A percentile compares a stretch with the other conserved stretches of the same genome.
Evolutionary conservation across 306 rosid genomes (phyloP).

Genomic region (Casuarina cunninghamiana): DNA sequence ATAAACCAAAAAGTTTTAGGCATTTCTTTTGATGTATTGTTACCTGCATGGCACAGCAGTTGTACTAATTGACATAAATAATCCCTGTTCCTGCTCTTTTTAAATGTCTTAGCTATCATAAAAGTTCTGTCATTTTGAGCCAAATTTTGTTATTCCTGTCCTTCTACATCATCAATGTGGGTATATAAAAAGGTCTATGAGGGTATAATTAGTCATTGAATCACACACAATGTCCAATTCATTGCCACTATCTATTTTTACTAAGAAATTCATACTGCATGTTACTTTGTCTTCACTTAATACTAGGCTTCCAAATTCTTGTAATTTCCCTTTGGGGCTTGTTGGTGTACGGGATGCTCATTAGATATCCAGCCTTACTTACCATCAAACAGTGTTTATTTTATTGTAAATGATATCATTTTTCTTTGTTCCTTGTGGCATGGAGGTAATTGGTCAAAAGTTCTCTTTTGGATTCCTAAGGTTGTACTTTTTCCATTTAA

Average conservation of each 20-base stretch:
- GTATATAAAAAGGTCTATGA: constrained; percentile 1
- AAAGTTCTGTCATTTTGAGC: background rate
- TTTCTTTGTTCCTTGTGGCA: background rate
- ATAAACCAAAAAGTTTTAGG: background rate
- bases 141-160: background rate
- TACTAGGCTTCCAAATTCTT: background rate
- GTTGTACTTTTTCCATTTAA: background rate
- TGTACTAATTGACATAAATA: background rate
- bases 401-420: background rate
- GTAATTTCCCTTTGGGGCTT: background rate
- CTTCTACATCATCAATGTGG: background rate
- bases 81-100: background rate
- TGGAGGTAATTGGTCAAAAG: background rate
- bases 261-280: background rate
- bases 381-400: background rate
- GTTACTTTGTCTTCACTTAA: background rate
- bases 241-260: constrained; percentile 16
- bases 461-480: constrained; percentile 13
- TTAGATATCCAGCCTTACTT: background rate
- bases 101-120: background rate
- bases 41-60: too few species aligned
- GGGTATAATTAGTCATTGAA: constrained; percentile 14
- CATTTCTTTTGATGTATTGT: background rate
- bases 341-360: background rate
- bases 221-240: constrained; percentile 17